A percentile compares a stretch with the other conserved stretches of the same genome.
Evolutionary conservation across 345 rosid species (phyloP).

Genomic region (Gossypium raimondii): DNA sequence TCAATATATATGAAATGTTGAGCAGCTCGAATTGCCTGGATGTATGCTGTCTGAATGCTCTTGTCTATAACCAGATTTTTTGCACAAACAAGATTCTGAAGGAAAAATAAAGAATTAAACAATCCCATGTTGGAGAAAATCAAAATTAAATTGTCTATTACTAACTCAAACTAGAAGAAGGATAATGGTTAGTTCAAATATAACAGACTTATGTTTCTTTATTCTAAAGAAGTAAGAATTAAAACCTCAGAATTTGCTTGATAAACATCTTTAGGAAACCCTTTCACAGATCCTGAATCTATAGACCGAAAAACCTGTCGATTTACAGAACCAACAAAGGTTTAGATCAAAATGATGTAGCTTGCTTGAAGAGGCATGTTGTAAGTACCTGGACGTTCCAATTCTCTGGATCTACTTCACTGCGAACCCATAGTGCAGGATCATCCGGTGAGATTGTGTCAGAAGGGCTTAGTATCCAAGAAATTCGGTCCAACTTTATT

Average conservation of each 20-base stretch:
- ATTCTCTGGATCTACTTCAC: background rate
- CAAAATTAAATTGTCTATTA: no score
- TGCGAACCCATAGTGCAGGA: background rate
- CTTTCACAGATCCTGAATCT: slow-evolving; percentile 5
- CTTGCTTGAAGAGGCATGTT: background rate
- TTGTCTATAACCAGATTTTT: slow-evolving; percentile 78
- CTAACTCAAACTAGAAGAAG: no score
- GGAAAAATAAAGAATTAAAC: background rate
- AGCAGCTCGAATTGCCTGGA: slow-evolving; percentile 85
- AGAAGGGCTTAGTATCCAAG: background rate
- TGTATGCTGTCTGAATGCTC: slow-evolving; percentile 89
- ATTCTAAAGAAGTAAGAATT: background rate
- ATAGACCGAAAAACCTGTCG: background rate
- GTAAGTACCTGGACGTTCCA: background rate
- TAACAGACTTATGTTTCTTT: no score
- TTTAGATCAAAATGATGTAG: background rate
- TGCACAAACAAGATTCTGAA: slow-evolving; percentile 43
- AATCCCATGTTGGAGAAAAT: no score
- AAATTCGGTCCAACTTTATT: background rate
- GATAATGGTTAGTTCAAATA: no score
- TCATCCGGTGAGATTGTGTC: background rate
- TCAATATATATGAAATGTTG: slow-evolving; percentile 58
- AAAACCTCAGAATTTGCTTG: background rate
- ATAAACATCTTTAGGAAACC: background rate
- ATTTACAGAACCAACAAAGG: background rate